A percentile compares a stretch with the other conserved stretches of the same genome.
Conservation (phyloP, 2,329 filamentous ascomycete genomes). For the Lecanicillium sp. region DNA sequence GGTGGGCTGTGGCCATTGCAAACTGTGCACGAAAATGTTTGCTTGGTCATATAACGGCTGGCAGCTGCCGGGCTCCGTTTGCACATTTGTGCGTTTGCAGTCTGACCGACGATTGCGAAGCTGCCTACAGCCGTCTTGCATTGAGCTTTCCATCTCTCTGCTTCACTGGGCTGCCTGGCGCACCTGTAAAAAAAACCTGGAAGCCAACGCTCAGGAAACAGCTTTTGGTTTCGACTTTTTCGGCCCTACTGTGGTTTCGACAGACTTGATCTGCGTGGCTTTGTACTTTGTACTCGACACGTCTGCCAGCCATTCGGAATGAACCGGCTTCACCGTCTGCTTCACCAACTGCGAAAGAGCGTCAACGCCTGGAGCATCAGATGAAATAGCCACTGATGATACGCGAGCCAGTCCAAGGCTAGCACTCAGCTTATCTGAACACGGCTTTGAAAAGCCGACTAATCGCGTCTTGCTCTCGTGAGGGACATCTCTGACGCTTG, state of each 20-base stretch:
- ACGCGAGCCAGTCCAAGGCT: conserved; percentile 55
- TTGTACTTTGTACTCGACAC: conserved; percentile 17
- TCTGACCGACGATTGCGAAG: too few relatives aligned
- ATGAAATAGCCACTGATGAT: conserved; percentile 54
- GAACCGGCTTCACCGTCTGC: conserved; percentile 41
- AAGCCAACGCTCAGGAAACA: too few relatives aligned
- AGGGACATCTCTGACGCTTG: conserved; percentile 36
- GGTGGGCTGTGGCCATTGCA: too few relatives aligned
- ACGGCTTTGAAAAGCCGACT: conserved; percentile 53
- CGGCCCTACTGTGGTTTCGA: conserved; percentile 26
- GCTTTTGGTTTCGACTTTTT: conserved; percentile 20
- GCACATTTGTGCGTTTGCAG: too few relatives aligned
- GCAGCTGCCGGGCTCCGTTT: too few relatives aligned
- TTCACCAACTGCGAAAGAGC: conserved; percentile 50
- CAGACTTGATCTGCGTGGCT: conserved; percentile 24
- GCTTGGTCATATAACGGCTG: too few relatives aligned
- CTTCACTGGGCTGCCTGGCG: too few relatives aligned
- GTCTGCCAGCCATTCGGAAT: conserved; percentile 43
- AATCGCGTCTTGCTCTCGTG: conserved; percentile 40
- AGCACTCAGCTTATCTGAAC: conserved; percentile 48
- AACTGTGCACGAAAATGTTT: too few relatives aligned
- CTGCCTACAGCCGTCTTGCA: too few relatives aligned
- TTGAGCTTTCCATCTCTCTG: too few relatives aligned
- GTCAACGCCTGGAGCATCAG: conserved; percentile 47
- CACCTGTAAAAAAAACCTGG: too few relatives aligned